Base-by-base conservation (phyloP, 2,329 filamentous ascomycete species). In the Myriosclerotinia duriaeana region DNA sequence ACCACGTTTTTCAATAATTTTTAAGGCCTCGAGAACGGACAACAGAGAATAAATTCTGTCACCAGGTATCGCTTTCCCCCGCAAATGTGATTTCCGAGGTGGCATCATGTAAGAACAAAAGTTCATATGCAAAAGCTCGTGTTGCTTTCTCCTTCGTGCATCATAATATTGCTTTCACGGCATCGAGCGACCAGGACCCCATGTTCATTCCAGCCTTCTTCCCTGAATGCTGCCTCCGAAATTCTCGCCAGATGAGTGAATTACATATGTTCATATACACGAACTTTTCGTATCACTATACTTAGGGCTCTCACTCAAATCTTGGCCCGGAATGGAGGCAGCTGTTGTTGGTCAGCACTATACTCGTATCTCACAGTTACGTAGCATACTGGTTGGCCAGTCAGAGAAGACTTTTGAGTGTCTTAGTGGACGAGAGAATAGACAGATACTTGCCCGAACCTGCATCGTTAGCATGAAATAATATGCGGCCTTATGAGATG, bases 111-210 rank as follows among this genome's bases (percentile, higher is more conserved):
- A 52, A 50, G 53, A 65, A 59, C 15, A 42, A 38, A 38, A 22
- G 34, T 40, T 65, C 46, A 50, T 65, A 65, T 65, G 53, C 53
- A 59, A 59, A 65, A 42, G 8, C 52, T 65, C 62, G 62, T 65
- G 62, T 65, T 65, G 42, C 53, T 59, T 30, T 46, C 42, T 46
- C 34, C n/a, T 36, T 12, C 53, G 50, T 65, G 62, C 62, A 58
- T 58, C 44, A 65, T 26, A 58, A 65, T 65, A 65, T 65, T 65
- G 62, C 62, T 65, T 58, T 22, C 62, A 65, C 62, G 48, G 5
- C 62, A 65, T 58, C 53, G 9, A 58, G 42, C 34, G 38, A 59
- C 62, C 34, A 52, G 62, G 53, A 50, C n/a, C 62, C 62, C 62
- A 65, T 65, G 62, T 38, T 56, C 6, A 55, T 56, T 22, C 52